Evolutionary conservation across 1,284 basidiomycete species (phyloP).

Genomic region (Pseudozyma pruni): DNA sequence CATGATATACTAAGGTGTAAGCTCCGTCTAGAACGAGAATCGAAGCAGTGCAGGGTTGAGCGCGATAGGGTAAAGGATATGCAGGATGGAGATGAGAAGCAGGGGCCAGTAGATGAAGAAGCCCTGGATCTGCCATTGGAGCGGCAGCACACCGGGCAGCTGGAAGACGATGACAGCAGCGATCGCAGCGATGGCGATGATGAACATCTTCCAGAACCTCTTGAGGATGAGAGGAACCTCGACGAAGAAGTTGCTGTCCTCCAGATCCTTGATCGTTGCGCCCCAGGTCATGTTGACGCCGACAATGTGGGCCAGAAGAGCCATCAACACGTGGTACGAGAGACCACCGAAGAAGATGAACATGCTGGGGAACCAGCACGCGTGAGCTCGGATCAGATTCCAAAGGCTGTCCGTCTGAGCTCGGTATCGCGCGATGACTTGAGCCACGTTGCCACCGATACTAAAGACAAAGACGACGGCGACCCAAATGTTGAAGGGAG

Average conservation of each 20-base stretch:
- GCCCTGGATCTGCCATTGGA: slow-evolving; percentile 72
- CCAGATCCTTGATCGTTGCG: slow-evolving; percentile 53
- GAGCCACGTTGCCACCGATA: slow-evolving; percentile 77
- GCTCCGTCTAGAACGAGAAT: slow-evolving; percentile 45
- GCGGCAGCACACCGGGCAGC: slow-evolving; percentile 71
- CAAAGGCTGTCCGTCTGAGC: slow-evolving; percentile 75
- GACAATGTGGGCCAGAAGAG: slow-evolving; percentile 81
- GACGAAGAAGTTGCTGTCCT: slow-evolving; percentile 78
- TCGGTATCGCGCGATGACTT: slow-evolving; percentile 79
- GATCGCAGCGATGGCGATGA: slow-evolving; percentile 74
- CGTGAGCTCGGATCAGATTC: slow-evolving; percentile 74
- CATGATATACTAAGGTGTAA: background rate
- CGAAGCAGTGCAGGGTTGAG: slow-evolving; percentile 53
- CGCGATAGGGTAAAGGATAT: slow-evolving; percentile 53
- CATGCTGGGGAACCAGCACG: slow-evolving; percentile 79
- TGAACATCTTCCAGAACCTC: slow-evolving; percentile 69
- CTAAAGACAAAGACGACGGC: slow-evolving; percentile 81
- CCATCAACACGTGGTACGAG: slow-evolving; percentile 72
- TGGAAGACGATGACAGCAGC: slow-evolving; percentile 53
- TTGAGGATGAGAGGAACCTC: slow-evolving; percentile 80
- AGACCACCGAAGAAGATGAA: slow-evolving; percentile 41
- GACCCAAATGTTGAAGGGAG: slow-evolving; percentile 77
- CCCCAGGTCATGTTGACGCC: slow-evolving; percentile 85
- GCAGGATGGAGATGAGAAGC: slow-evolving; percentile 7
- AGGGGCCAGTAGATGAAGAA: slow-evolving; percentile 44